Evolutionary conservation across 192 early-diverging fungal species (phyloP).

Genomic region (Diversispora epigaea): DNA sequence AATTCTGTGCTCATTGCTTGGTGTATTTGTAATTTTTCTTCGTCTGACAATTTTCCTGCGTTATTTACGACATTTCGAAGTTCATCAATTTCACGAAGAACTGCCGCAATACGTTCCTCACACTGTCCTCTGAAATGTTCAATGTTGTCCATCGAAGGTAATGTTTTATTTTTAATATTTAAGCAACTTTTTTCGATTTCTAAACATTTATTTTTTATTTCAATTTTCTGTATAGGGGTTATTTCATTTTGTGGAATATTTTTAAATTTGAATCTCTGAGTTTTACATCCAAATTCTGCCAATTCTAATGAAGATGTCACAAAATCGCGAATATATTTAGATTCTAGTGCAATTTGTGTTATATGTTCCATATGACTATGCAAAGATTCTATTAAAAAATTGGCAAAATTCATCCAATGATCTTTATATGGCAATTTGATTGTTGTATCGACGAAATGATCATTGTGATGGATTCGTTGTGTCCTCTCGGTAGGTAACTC

Average conservation of each 20-base stretch:
- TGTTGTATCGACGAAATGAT: neutral
- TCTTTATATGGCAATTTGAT: too few relatives aligned
- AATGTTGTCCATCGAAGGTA: neutral
- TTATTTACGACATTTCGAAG: neutral
- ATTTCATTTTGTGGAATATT: neutral
- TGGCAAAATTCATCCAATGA: slow-evolving; percentile 8
- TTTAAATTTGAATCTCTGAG: neutral
- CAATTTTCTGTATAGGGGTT: neutral
- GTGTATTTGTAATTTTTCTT: slow-evolving; percentile 19
- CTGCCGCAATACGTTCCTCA: neutral
- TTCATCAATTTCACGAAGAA: slow-evolving; percentile 5
- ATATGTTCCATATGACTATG: neutral
- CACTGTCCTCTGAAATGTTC: slow-evolving; percentile 19
- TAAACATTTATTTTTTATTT: neutral
- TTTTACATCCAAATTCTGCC: neutral
- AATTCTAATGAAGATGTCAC: neutral
- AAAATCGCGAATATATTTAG: neutral
- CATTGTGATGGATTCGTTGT: neutral
- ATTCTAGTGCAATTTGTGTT: neutral
- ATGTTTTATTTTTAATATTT: neutral
- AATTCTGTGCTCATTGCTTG: slow-evolving; percentile 18
- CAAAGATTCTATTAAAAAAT: neutral
- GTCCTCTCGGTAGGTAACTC: neutral
- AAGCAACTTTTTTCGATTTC: neutral
- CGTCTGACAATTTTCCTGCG: neutral